Evolutionary conservation across 129 eudicot genomes (phyloP).

Genomic region (Arctium lappa): DNA sequence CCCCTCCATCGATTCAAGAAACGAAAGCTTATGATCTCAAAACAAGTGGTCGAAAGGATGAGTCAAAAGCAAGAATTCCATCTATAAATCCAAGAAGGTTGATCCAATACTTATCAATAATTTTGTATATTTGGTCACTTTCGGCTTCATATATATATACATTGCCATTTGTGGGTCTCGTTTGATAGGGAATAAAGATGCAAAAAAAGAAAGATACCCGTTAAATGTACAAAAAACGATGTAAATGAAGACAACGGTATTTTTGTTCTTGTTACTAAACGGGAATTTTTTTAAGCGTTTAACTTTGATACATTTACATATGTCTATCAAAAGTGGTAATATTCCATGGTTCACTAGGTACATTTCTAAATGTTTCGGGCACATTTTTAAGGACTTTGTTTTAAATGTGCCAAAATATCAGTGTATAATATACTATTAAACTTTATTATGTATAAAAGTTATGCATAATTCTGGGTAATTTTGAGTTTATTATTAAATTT

Average conservation of each 20-base stretch:
- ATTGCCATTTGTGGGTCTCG: constrained; percentile 21
- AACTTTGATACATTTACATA: neutral
- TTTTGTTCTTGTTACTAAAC: too few species aligned
- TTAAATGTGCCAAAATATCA: too few species aligned
- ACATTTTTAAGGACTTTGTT: too few species aligned
- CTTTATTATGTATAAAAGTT: too few species aligned
- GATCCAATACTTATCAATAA: constrained; percentile 17
- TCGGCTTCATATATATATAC: constrained; percentile 6
- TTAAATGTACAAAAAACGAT: neutral
- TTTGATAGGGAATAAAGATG: constrained; percentile 4
- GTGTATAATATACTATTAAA: too few species aligned
- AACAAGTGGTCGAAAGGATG: neutral
- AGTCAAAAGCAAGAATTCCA: neutral
- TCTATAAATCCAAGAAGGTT: constrained; percentile 21
- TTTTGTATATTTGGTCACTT: constrained; percentile 10
- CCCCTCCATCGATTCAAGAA: constrained; percentile 19
- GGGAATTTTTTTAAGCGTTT: too few species aligned
- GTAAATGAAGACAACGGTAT: neutral
- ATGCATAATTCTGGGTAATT: too few species aligned
- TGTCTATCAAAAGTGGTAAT: too few species aligned
- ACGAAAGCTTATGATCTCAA: neutral
- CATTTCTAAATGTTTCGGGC: too few species aligned
- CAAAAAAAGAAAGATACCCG: neutral
- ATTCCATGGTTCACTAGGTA: too few species aligned
- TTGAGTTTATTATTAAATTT: too few species aligned